Evolutionary conservation across 108 stramenopile genomes (phyloP).

Genomic region (Cyclotella cryptica): DNA sequence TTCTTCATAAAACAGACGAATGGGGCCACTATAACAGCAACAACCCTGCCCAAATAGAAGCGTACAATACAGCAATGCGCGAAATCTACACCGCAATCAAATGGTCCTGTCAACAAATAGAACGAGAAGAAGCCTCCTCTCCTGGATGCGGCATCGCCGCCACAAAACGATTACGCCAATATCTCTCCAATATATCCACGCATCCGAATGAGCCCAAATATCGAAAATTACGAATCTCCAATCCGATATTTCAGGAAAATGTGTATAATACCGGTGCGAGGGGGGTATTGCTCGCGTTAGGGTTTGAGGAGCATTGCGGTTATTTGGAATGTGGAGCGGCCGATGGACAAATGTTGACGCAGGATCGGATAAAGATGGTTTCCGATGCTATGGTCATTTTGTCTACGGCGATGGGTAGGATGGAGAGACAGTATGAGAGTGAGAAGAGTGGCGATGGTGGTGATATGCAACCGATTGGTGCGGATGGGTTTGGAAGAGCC

Average conservation of each 20-base stretch:
- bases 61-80: background rate
- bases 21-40: too few relatives aligned
- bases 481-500: slow-evolving; percentile 74
- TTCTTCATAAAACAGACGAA: background rate
- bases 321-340: slow-evolving; percentile 62
- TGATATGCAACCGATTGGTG: slow-evolving; percentile 52
- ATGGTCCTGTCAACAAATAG: slow-evolving; percentile 69
- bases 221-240: slow-evolving; percentile 62
- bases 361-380: slow-evolving; percentile 61
- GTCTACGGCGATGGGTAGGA: slow-evolving; percentile 45
- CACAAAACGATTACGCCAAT: slow-evolving; percentile 56
- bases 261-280: slow-evolving; percentile 73
- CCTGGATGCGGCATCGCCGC: slow-evolving; percentile 32
- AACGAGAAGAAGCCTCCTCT: slow-evolving; percentile 44
- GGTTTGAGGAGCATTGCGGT: slow-evolving; percentile 67
- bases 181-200: slow-evolving; percentile 64
- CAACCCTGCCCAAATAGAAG: background rate
- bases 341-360: slow-evolving; percentile 21
- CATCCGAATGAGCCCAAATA: slow-evolving; percentile 66
- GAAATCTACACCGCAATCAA: slow-evolving; percentile 45
- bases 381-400: slow-evolving; percentile 42
- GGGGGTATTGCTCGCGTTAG: slow-evolving; percentile 56
- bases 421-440: slow-evolving; percentile 10
- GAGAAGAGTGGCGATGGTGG: background rate
- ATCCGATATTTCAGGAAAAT: slow-evolving; percentile 42